A percentile compares a stretch with the other conserved stretches of the same genome.
Conservation (phyloP, 768 basidiomycete species). For the Krasilnikovozyma curviuscula region DNA sequence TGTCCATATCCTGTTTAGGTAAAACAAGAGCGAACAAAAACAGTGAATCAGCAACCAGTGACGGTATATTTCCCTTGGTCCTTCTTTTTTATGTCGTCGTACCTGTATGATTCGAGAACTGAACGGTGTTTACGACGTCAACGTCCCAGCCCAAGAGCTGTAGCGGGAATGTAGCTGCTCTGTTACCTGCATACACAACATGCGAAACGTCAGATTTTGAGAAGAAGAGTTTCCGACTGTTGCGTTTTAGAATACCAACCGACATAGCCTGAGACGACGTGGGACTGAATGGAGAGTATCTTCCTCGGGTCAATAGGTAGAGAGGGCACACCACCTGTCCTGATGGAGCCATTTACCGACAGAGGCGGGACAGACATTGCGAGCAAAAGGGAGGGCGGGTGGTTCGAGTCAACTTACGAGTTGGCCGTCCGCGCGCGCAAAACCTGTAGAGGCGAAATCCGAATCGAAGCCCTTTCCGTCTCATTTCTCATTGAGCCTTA, state of each 20-base stretch:
- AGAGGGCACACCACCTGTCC: not conserved
- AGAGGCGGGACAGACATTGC: constrained; percentile 9
- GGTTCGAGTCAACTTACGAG: too few species aligned
- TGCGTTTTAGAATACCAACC: constrained; percentile 30
- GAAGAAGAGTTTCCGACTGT: constrained; percentile 53
- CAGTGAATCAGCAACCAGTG: not conserved
- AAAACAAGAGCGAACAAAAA: not conserved
- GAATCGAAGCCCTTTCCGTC: too few species aligned
- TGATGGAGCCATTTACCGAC: not conserved
- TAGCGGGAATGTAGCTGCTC: constrained; percentile 43
- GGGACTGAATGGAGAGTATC: constrained; percentile 77
- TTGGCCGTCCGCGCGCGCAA: too few species aligned
- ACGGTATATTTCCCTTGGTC: not conserved
- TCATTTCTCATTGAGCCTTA: too few species aligned
- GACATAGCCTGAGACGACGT: constrained; percentile 84
- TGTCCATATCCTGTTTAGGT: constrained; percentile 71
- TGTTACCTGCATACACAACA: constrained; percentile 23
- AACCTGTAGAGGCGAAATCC: too few species aligned
- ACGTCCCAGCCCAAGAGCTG: constrained; percentile 73
- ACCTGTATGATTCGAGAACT: constrained; percentile 91
- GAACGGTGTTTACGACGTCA: constrained; percentile 67
- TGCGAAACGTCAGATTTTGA: not conserved
- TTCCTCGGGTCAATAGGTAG: constrained; percentile 22
- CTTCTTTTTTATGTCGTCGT: constrained; percentile 10
- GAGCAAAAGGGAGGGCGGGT: not conserved